phyloP scores from a whole-genome alignment of 768 basidiomycete genomes.

The Serendipita vermifera region DNA sequence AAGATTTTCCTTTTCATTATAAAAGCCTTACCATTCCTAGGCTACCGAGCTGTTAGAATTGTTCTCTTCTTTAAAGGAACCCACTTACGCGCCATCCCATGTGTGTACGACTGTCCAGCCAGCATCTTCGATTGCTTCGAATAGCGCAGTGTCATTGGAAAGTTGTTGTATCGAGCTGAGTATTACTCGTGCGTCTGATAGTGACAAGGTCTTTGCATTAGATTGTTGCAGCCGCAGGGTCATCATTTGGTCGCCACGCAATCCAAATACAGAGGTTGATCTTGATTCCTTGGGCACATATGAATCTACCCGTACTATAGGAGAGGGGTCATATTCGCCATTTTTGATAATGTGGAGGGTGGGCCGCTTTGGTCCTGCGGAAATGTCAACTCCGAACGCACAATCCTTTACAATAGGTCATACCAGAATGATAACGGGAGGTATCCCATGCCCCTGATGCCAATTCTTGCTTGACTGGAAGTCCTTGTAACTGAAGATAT shows the following conservation, averaged over 20 bases:
- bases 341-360: slow-evolving; percentile 28
- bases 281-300: slow-evolving; percentile 18
- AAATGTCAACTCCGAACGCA: no score
- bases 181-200: slow-evolving; percentile 21
- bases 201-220: slow-evolving; percentile 14
- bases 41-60: no score
- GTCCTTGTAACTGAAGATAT: slow-evolving; percentile 12
- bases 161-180: no score
- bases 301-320: slow-evolving; percentile 17
- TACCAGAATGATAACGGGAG: background rate
- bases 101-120: slow-evolving; percentile 33
- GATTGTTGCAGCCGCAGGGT: slow-evolving; percentile 18
- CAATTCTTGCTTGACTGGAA: slow-evolving; percentile 2
- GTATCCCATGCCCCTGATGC: background rate
- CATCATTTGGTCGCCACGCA: slow-evolving; percentile 22
- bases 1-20: no score
- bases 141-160: no score
- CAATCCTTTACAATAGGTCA: no score
- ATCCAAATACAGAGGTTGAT: slow-evolving; percentile 17
- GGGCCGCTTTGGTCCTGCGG: no score
- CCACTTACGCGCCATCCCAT: slow-evolving; percentile 30
- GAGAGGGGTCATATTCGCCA: slow-evolving; percentile 29
- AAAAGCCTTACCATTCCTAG: no score
- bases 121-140: slow-evolving; percentile 25
- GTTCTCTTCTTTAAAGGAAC: no score